A percentile compares a stretch with the other conserved stretches of the same genome.
These are phyloP conservation scores for Trichoderma lentiforme DNA, from an alignment of 2,329 filamentous ascomycete genomes.

Conservation along the genomic window DNA sequence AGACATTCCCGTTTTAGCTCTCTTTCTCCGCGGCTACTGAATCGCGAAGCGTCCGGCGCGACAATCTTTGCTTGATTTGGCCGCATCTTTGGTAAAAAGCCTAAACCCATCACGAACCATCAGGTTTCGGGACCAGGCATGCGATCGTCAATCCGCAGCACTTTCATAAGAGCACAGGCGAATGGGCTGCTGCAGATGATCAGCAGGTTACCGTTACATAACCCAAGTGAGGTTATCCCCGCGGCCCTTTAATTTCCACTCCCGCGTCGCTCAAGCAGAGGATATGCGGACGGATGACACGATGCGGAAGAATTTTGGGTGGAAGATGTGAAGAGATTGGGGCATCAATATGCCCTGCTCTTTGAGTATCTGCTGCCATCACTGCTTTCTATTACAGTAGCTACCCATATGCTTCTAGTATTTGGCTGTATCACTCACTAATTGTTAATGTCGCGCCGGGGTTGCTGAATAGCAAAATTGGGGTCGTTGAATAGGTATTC, in stretches of 20 bases:
- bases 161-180: neutral
- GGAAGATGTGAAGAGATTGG: neutral
- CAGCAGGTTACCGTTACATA: neutral
- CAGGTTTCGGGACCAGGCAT: neutral
- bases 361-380: neutral
- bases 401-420: neutral
- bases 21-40: neutral
- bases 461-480: neutral
- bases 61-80: slow-evolving; percentile 2
- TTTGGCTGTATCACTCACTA: neutral
- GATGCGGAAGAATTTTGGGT: neutral
- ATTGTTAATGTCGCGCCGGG: neutral
- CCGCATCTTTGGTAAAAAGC: neutral
- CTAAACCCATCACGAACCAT: slow-evolving; percentile 4
- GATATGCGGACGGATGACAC: neutral
- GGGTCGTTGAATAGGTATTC: too few species aligned
- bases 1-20: neutral
- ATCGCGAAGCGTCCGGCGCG: neutral
- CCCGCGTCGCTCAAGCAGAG: neutral
- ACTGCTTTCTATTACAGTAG: neutral
- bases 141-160: neutral
- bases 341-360: neutral
- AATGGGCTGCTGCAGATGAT: neutral
- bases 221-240: neutral
- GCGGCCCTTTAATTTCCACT: slow-evolving; percentile 14